Conservation (phyloP, 2,329 filamentous ascomycete species). For the Botrytis medusae region DNA sequence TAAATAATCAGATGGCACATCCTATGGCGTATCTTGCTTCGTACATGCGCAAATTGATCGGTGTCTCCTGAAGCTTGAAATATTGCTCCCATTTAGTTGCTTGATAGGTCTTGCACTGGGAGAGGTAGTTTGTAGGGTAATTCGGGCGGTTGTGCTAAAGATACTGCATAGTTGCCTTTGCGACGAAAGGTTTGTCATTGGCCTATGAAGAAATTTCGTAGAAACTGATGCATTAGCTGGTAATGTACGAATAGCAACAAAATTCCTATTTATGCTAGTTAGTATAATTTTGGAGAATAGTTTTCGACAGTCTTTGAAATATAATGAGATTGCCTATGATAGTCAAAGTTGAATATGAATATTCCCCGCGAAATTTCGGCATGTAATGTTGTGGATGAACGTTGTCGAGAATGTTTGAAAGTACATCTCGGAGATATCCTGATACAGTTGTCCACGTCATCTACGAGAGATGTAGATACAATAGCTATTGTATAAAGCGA, state of each 20-base stretch:
- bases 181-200: background rate
- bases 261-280: accelerated
- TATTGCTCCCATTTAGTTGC: background rate
- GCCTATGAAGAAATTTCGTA: background rate
- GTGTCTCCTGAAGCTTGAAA: too few species aligned
- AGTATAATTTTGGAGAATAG: background rate
- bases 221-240: background rate
- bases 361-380: background rate
- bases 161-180: background rate
- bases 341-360: background rate
- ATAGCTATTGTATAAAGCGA: background rate
- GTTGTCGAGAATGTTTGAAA: background rate
- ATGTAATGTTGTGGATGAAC: background rate
- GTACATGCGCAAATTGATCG: background rate
- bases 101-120: too few species aligned
- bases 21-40: background rate
- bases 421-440: background rate
- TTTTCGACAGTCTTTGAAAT: background rate
- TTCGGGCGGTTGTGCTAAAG: too few species aligned
- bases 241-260: background rate
- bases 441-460: background rate
- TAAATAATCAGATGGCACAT: background rate
- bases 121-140: too few species aligned
- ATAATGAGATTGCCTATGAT: background rate
- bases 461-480: accelerated